A percentile compares a stretch with the other conserved stretches of the same genome.
Evolutionary conservation across 768 basidiomycete species (phyloP).

Genomic region (Trametes cingulata): DNA sequence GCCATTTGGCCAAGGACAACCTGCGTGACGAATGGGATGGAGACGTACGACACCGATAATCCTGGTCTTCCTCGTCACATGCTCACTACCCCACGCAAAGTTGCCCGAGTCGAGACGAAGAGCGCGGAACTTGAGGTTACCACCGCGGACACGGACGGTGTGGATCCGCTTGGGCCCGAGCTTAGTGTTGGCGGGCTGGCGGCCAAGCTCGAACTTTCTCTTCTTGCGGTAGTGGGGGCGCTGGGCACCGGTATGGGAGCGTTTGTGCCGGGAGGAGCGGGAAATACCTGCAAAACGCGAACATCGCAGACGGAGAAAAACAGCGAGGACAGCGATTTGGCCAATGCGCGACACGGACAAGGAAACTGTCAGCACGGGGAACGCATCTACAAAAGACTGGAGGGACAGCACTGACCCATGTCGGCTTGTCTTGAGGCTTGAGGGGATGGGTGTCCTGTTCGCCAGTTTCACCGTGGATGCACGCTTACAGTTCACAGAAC

Average conservation of each 20-base stretch:
- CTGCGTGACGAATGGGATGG: neutral
- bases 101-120: constrained; percentile 96
- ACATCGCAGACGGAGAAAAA: neutral
- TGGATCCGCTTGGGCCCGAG: constrained; percentile 95
- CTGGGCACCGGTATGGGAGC: constrained; percentile 89
- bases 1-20: neutral
- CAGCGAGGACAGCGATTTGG: neutral
- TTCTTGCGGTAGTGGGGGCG: constrained; percentile 98
- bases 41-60: constrained; percentile 89
- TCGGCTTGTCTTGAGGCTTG: constrained; percentile 70
- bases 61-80: constrained; percentile 92
- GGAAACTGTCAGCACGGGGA: constrained; percentile 10
- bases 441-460: constrained; percentile 42
- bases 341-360: constrained; percentile 8
- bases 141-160: constrained; percentile 92
- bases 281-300: constrained; percentile 80
- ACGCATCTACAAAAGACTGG: neutral
- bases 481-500: constrained; percentile 35
- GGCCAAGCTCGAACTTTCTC: constrained; percentile 99
- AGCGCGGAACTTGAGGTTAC: constrained; percentile 93
- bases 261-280: constrained; percentile 96
- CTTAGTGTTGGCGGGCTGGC: constrained; percentile 97
- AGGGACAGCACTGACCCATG: constrained; percentile 67
- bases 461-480: constrained; percentile 56
- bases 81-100: constrained; percentile 98